These are phyloP conservation scores for Pseudogymnoascus sp. DNA, from an alignment of 2,329 filamentous ascomycete genomes.

Conservation along the genomic window DNA sequence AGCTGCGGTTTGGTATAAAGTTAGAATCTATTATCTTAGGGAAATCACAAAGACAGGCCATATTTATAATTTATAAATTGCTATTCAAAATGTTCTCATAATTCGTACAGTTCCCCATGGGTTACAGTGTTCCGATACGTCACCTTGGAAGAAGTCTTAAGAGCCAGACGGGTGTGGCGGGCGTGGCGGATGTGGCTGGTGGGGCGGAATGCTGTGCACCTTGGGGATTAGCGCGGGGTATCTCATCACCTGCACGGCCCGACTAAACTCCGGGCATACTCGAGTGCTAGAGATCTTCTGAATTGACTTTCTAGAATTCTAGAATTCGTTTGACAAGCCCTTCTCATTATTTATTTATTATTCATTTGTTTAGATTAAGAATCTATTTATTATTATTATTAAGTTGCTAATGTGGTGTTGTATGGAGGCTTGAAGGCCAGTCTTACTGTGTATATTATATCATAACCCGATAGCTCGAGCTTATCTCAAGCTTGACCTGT, in stretches of 20 bases:
- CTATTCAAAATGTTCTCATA: constrained; percentile 1
- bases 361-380: background rate
- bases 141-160: background rate
- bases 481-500: background rate
- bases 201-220: background rate
- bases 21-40: background rate
- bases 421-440: background rate
- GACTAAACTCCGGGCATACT: background rate
- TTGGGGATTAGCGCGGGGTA: background rate
- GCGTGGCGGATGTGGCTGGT: background rate
- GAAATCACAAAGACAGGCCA: background rate
- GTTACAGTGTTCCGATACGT: background rate
- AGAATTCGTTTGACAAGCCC: background rate
- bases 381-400: background rate
- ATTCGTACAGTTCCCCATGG: background rate
- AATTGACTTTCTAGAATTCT: background rate
- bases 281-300: background rate
- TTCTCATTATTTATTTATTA: background rate
- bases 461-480: background rate
- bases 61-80: constrained; percentile 1
- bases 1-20: background rate
- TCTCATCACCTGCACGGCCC: background rate
- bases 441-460: background rate
- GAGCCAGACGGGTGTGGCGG: background rate
- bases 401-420: background rate